Percentiles rank a stretch among this genome's conserved stretches.
These are phyloP conservation scores for Torulaspora pretoriensis DNA, from an alignment of 1,139 yeast genomes.

Conservation along the genomic window DNA sequence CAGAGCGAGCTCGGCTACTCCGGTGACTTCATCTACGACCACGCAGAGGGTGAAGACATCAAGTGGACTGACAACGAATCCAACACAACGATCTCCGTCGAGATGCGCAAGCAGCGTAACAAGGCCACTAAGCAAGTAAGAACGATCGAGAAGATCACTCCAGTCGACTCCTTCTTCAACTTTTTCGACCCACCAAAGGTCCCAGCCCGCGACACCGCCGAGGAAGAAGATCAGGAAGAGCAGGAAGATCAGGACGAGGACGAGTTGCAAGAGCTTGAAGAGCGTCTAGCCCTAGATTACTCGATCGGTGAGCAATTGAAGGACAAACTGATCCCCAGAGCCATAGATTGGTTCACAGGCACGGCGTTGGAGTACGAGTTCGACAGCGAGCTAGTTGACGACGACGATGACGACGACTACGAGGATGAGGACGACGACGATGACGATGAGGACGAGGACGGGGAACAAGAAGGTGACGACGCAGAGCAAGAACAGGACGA, in stretches of 20 bases:
- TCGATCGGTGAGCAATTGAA: conserved; percentile 95
- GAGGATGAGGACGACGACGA: conserved; percentile 48
- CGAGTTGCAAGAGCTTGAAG: conserved; percentile 72
- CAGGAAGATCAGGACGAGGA: too few relatives aligned
- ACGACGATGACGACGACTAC: conserved; percentile 56
- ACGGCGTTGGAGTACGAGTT: conserved; percentile 66
- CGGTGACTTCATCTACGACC: conserved; percentile 95
- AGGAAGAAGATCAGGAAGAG: conserved; percentile 40
- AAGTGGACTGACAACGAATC: conserved; percentile 77
- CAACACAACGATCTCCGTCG: conserved; percentile 81
- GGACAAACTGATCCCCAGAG: conserved; percentile 92
- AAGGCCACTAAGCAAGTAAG: conserved; percentile 96
- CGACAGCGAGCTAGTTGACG: conserved; percentile 51
- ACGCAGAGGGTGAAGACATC: conserved; percentile 87
- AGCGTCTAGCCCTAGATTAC: conserved; percentile 84
- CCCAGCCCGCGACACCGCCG: conserved; percentile 49
- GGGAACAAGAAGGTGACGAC: conserved; percentile 32
- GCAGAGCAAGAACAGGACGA: conserved; percentile 35
- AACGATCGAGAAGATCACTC: conserved; percentile 90
- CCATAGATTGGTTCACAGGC: conserved; percentile 97
- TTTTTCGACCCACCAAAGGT: conserved; percentile 92
- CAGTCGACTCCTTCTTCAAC: conserved; percentile 89
- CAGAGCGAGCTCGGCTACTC: conserved; percentile 92
- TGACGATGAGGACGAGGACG: conserved; percentile 38
- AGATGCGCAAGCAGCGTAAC: conserved; percentile 96